Percentiles rank a stretch among this genome's conserved stretches.
These are phyloP conservation scores for Cercophora newfieldiana DNA, from an alignment of 495 filamentous ascomycete genomes.

Conservation along the genomic window DNA sequence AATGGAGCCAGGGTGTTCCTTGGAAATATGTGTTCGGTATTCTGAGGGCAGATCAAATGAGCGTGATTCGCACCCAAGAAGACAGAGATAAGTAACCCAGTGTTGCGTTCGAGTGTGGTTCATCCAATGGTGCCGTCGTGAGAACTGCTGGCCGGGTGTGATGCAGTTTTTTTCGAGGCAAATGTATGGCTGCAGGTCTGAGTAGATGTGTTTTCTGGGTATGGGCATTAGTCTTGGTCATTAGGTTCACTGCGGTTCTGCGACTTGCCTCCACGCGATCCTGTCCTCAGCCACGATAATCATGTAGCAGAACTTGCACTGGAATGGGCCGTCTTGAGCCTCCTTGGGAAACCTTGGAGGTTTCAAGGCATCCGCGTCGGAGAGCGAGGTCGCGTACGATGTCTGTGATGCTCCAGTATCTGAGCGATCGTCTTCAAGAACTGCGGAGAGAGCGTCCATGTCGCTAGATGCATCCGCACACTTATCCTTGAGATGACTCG, in stretches of 20 bases:
- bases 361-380: not conserved
- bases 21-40: conserved; percentile 5
- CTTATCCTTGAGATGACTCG: not conserved
- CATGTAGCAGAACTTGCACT: conserved; percentile 36
- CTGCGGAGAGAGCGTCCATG: not conserved
- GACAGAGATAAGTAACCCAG: not conserved
- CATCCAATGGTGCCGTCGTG: conserved; percentile 4
- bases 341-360: conserved; percentile 16
- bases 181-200: conserved; percentile 34
- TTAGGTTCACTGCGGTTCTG: not conserved
- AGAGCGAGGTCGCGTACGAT: conserved; percentile 12
- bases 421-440: conserved; percentile 17
- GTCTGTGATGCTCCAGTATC: conserved; percentile 20
- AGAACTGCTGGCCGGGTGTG: conserved; percentile 5
- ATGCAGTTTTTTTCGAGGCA: conserved; percentile 20
- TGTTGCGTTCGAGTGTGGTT: conserved; percentile 5
- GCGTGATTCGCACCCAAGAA: not conserved
- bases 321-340: conserved; percentile 23
- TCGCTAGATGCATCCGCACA: not conserved
- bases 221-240: too few relatives aligned
- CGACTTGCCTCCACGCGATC: conserved; percentile 33
- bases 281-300: conserved; percentile 28
- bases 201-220: conserved; percentile 30
- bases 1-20: not conserved
- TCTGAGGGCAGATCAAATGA: conserved; percentile 1